phyloP scores from a whole-genome alignment of 2,329 filamentous ascomycete species.

The Decorospora gaudefroyi region DNA sequence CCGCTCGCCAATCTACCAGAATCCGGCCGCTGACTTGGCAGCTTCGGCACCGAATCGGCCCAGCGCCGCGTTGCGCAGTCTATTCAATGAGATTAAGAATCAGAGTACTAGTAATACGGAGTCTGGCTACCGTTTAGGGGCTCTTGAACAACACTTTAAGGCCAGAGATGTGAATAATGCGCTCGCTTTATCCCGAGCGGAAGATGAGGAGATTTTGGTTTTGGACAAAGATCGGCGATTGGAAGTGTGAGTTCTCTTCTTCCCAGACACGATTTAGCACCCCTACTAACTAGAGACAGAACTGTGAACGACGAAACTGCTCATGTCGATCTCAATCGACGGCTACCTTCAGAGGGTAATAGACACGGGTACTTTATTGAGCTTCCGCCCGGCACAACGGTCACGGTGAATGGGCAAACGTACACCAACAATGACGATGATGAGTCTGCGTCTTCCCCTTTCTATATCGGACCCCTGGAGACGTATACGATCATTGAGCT shows the following conservation, averaged over 20 bases:
- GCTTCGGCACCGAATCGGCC: background rate
- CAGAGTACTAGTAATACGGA: background rate
- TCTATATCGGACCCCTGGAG: conserved; percentile 26
- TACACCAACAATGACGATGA: conserved; percentile 13
- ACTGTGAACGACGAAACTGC: conserved; percentile 1
- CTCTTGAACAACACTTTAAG: conserved; percentile 2
- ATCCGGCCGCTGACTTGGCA: background rate
- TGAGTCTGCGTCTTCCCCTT: background rate
- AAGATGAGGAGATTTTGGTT: background rate
- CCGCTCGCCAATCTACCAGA: conserved; percentile 12
- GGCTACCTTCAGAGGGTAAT: background rate
- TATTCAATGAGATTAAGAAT: conserved; percentile 14
- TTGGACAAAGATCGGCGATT: conserved; percentile 7
- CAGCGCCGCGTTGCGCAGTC: conserved; percentile 5
- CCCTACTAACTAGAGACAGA: conserved; percentile 1
- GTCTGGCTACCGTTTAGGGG: background rate
- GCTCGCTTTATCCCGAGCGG: conserved; percentile 7
- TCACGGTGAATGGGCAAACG: conserved; percentile 26
- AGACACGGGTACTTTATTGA: conserved; percentile 16
- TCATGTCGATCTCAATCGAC: conserved; percentile 8
- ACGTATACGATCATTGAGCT: conserved; percentile 29
- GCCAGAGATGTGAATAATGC: background rate
- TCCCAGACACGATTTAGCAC: too few species aligned
- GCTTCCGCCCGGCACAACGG: conserved; percentile 7
- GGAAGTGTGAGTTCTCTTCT: conserved; percentile 6